Base-by-base conservation (phyloP, 805 yeast genomes). In the Isabelozyma heimii region DNA sequence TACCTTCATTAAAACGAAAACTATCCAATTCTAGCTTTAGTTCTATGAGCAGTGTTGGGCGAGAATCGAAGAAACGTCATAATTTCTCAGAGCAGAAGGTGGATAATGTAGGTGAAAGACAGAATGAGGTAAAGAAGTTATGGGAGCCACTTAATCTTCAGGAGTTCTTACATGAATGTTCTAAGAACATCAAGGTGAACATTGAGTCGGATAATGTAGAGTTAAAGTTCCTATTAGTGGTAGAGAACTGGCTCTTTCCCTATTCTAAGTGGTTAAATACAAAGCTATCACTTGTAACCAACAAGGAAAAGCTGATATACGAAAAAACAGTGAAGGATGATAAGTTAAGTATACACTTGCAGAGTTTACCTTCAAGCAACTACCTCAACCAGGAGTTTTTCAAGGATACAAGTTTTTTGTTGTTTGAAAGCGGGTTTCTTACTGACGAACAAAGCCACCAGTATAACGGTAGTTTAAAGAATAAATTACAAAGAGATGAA, bases 341-440 rank as follows among this genome's bases (percentile, higher is more conserved):
- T 12, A 60, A 64, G 28, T 45, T 71, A n/a, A 46, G 45, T 0
- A 44, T 83, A 5, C 55, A 60, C 5, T 57, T 82, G 10, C 56
- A 70, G 2, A 70, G 80, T 17, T 63, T 82, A 39, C 81, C 83
- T 0, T 51, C 57, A 9, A 69, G 65, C 13, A 60, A 69, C 20
- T 62, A 68, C 46, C 52, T 70, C 24, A 68, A 70, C 24, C 66
- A 66, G 28, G 62, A 62, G 8, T 69, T 69, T 44, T 79, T 79
- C 54, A 58, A 65, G 26, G 62, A 65, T 17, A 61, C 77, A 5
- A 69, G 76, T 0, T 72, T 79, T 46, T 47, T 84, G 5, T 52
- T 84, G 3, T 70, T 82, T 55, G 84, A 81, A 53, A 72, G 83
- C 52, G 87, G 87, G 2, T 56, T 76, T 20, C 55, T 67, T 2